These are phyloP conservation scores for Clavispora carvajalis DNA, from an alignment of 805 yeast genomes.

Conservation along the genomic window DNA sequence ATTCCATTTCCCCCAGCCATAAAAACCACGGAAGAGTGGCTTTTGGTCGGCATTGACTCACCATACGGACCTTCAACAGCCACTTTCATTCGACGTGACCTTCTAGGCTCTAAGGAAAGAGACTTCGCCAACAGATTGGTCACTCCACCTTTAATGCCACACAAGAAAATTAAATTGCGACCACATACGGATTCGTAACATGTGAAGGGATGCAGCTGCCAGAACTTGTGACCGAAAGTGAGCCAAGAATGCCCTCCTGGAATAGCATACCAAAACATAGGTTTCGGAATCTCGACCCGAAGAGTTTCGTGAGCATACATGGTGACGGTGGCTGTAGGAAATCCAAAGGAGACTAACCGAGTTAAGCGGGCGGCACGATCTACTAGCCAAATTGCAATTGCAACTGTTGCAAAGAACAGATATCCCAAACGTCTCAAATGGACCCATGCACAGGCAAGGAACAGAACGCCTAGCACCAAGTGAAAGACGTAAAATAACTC, in stretches of 20 bases:
- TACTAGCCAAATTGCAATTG: slow-evolving; percentile 58
- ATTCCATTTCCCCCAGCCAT: slow-evolving; percentile 76
- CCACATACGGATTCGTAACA: slow-evolving; percentile 11
- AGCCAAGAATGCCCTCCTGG: slow-evolving; percentile 60
- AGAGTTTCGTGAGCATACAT: slow-evolving; percentile 40
- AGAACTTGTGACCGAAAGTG: slow-evolving; percentile 50
- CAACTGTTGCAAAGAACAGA: slow-evolving; percentile 36
- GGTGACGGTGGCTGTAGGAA: slow-evolving; percentile 28
- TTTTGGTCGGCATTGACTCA: slow-evolving; percentile 39
- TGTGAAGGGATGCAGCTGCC: slow-evolving; percentile 68
- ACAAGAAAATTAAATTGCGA: slow-evolving; percentile 23
- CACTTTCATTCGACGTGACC: slow-evolving; percentile 23
- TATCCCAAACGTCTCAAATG: slow-evolving; percentile 16
- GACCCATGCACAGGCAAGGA: slow-evolving; percentile 17
- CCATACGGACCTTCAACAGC: slow-evolving; percentile 74
- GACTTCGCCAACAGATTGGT: slow-evolving; percentile 22
- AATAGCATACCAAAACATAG: slow-evolving; percentile 41
- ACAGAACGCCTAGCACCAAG: slow-evolving; percentile 17
- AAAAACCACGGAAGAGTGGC: slow-evolving; percentile 51
- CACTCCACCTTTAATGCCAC: slow-evolving; percentile 34
- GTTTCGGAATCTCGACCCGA: slow-evolving; percentile 42
- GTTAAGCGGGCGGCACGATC: slow-evolving; percentile 35
- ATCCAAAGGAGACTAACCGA: slow-evolving; percentile 30
- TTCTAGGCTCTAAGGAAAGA: slow-evolving; percentile 28
- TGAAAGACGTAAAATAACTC: slow-evolving; percentile 20